Evolutionary conservation across 1,284 basidiomycete genomes (phyloP), one percentile per base, ranked within the genome.

Genomic region (Ustilago trichophora): DNA sequence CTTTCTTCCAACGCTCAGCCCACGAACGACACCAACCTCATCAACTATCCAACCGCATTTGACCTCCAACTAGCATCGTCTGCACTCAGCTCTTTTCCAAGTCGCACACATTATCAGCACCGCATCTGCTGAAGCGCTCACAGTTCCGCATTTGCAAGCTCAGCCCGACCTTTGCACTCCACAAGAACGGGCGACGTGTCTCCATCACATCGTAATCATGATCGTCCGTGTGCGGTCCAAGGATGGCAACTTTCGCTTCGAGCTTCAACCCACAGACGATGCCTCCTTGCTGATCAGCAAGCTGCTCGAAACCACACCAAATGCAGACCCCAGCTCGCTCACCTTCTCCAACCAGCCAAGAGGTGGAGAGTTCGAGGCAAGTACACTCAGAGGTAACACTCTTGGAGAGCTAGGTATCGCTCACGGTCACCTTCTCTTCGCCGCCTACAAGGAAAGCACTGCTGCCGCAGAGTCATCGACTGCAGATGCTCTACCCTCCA

Each of bases 341-440:
- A 88, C 89, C 18, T 88, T 99, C 50, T 95, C 93, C 33, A 92
- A 96, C 80, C 89, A 94, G 82, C 95, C 92, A 3, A 85, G 90
- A 34, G 93, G 93, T 6, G 92, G 92, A 69, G 91, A 92, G 82
- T 87, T 89, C 15, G 83, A 84, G 9, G 85, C 91, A 34, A 84
- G 85, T 4, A 86, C 84, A 34, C 83, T 98, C 62, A 83, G 84
- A 57, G 91, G 91, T 0, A 85, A 88, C 69, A 88, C 84, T 56
- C 82, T 98, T 45, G 84, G 87, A 63, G 85, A 87, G 35, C 86
- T 98, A 59, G 95, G 94, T 4, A 87, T 99, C 68, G 89, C 93
- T 54, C 95, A 98, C 73, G 95, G 94, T 0, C 93, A 98, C 82
- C 86, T 98, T 32, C 83, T 98, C 16, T 98, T 97, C 81, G 88